Evolutionary conservation across 116 monocot genomes (phyloP).

Genomic region (Cymodocea nodosa): DNA sequence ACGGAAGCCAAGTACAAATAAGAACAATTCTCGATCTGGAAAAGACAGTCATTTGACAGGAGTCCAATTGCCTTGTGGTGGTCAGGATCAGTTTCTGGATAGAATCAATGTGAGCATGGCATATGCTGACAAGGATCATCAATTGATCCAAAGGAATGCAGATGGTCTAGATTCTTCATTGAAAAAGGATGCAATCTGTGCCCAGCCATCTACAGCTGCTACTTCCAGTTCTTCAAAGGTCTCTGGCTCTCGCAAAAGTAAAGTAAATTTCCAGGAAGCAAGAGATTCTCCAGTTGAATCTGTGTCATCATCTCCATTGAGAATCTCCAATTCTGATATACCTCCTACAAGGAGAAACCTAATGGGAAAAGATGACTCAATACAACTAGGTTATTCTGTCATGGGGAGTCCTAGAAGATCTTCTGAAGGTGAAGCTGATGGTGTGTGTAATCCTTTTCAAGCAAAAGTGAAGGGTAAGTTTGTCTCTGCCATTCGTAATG

Average conservation of each 20-base stretch:
- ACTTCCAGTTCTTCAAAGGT: slow-evolving; percentile 87
- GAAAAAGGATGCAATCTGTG: slow-evolving; percentile 34
- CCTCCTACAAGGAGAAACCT: slow-evolving; percentile 19
- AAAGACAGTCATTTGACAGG: slow-evolving; percentile 3
- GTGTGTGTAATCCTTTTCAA: slow-evolving; percentile 16
- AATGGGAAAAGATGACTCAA: slow-evolving; percentile 24
- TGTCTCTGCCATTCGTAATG: slow-evolving; percentile 7
- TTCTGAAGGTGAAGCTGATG: slow-evolving; percentile 38
- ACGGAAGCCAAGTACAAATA: slow-evolving; percentile 17
- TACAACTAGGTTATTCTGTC: slow-evolving; percentile 9
- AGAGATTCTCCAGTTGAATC: slow-evolving; percentile 87
- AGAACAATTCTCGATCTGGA: slow-evolving; percentile 12
- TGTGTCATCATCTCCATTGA: slow-evolving; percentile 86
- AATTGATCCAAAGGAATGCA: slow-evolving; percentile 10
- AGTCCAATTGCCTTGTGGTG: slow-evolving; percentile 10
- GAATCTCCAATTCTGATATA: slow-evolving; percentile 26
- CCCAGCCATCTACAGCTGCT: slow-evolving; percentile 33
- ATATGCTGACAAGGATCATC: slow-evolving; percentile 15
- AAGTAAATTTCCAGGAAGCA: slow-evolving; percentile 43
- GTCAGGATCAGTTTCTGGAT: slow-evolving; percentile 7
- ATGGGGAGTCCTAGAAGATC: slow-evolving; percentile 33
- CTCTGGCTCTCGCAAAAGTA: slow-evolving; percentile 58
- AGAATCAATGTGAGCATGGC: slow-evolving; percentile 11
- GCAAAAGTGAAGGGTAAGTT: slow-evolving; percentile 15
- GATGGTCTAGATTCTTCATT: slow-evolving; percentile 16